These are phyloP conservation scores for Saccharomyces eubayanus DNA, from an alignment of 805 yeast genomes.

Conservation along the genomic window DNA sequence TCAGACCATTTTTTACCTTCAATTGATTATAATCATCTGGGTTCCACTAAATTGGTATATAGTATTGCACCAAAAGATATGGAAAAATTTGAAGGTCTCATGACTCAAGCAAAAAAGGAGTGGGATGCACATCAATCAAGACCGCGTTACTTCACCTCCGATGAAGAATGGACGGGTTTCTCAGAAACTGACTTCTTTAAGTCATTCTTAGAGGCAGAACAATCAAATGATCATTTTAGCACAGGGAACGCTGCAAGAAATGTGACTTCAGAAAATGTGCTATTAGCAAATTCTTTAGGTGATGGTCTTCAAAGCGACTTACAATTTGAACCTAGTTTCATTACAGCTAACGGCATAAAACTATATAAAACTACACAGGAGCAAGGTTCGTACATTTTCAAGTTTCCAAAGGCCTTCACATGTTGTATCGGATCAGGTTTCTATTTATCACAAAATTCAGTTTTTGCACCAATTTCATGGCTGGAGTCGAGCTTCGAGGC, in stretches of 20 bases:
- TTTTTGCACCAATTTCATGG: slow-evolving; percentile 54
- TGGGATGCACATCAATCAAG: neutral
- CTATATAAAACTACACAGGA: slow-evolving; percentile 44
- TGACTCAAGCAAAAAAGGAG: slow-evolving; percentile 13
- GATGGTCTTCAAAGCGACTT: slow-evolving; percentile 5
- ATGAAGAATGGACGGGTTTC: neutral
- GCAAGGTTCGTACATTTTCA: slow-evolving; percentile 54
- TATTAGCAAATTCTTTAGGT: neutral
- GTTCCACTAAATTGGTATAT: slow-evolving; percentile 52
- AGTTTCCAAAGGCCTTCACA: slow-evolving; percentile 48
- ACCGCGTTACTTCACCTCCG: neutral
- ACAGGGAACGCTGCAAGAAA: neutral
- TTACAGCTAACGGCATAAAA: slow-evolving; percentile 42
- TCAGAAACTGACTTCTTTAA: neutral
- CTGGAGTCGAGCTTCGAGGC: slow-evolving; percentile 41
- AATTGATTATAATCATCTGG: slow-evolving; percentile 47
- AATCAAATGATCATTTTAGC: neutral
- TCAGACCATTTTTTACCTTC: slow-evolving; percentile 55
- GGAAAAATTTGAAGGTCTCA: slow-evolving; percentile 39
- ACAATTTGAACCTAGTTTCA: slow-evolving; percentile 42
- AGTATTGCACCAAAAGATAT: slow-evolving; percentile 51
- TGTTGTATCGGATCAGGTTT: slow-evolving; percentile 47
- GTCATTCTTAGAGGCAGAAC: neutral
- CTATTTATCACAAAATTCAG: slow-evolving; percentile 46
- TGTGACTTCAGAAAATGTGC: neutral